Conservation (phyloP, 2,329 filamentous ascomycete species). For the Coniochaeta sp. region DNA sequence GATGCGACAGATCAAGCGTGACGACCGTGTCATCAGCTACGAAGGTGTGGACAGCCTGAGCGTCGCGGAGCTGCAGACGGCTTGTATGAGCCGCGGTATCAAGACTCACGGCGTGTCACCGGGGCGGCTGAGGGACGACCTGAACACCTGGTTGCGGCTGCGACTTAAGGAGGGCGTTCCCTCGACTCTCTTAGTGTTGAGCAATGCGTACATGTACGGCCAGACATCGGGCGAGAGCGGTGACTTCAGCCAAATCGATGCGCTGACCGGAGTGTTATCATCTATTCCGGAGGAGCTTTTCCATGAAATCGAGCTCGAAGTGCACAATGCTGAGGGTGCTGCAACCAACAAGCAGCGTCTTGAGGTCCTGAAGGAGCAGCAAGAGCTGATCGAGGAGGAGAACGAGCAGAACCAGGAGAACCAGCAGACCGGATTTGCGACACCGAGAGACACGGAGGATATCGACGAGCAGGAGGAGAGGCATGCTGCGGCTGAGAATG, state of each 20-base stretch:
- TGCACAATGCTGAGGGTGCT: constrained; percentile 91
- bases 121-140: constrained; percentile 76
- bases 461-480: constrained; percentile 92
- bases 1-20: constrained; percentile 98
- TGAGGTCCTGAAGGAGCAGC: constrained; percentile 96
- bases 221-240: constrained; percentile 64
- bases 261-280: constrained; percentile 83
- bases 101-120: constrained; percentile 89
- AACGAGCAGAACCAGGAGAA: constrained; percentile 83
- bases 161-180: constrained; percentile 92
- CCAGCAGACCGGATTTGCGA: constrained; percentile 64
- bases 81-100: constrained; percentile 85
- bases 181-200: constrained; percentile 88
- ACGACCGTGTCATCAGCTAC: constrained; percentile 88
- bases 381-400: constrained; percentile 96
- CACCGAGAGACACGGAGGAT: constrained; percentile 78
- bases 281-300: constrained; percentile 96
- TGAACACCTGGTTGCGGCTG: constrained; percentile 90
- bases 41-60: constrained; percentile 91
- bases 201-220: constrained; percentile 96
- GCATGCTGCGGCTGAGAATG: constrained; percentile 38
- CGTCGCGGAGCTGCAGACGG: constrained; percentile 87
- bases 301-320: constrained; percentile 98
- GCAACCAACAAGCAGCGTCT: constrained; percentile 98
- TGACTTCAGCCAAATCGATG: constrained; percentile 84